Conservation (phyloP, 768 basidiomycete genomes). For the Boletus pseudopeckii region DNA sequence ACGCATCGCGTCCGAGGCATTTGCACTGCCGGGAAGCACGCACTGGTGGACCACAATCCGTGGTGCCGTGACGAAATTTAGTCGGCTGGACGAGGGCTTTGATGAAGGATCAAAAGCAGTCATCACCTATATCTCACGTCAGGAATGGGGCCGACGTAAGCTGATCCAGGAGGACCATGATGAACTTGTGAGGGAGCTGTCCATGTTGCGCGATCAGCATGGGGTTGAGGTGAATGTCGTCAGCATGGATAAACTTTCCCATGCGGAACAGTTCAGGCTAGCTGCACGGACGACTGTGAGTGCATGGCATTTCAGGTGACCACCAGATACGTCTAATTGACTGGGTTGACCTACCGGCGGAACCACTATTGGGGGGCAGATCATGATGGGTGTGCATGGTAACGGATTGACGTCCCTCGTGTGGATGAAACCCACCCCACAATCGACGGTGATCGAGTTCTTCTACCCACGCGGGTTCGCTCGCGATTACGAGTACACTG, state of each 20-base stretch:
- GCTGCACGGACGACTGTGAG: slow-evolving; percentile 84
- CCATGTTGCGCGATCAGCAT: slow-evolving; percentile 62
- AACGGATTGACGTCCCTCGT: slow-evolving; percentile 85
- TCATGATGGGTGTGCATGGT: slow-evolving; percentile 93
- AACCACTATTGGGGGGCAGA: slow-evolving; percentile 40
- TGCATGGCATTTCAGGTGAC: not conserved
- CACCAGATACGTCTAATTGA: not conserved
- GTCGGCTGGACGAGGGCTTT: slow-evolving; percentile 49
- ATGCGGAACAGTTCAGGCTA: slow-evolving; percentile 75
- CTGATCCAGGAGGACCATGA: slow-evolving; percentile 75
- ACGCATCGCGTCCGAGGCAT: slow-evolving; percentile 73
- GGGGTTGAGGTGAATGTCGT: slow-evolving; percentile 90
- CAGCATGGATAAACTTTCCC: slow-evolving; percentile 74
- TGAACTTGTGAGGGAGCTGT: slow-evolving; percentile 67
- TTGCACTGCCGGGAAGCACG: slow-evolving; percentile 66
- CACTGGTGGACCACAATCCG: slow-evolving; percentile 86
- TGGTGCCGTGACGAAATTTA: slow-evolving; percentile 67
- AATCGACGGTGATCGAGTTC: slow-evolving; percentile 90
- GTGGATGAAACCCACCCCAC: slow-evolving; percentile 87
- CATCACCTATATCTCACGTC: slow-evolving; percentile 90
- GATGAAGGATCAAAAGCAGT: slow-evolving; percentile 63
- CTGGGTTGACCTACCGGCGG: too few species aligned
- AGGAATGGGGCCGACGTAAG: slow-evolving; percentile 86
- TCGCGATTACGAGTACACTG: slow-evolving; percentile 77
- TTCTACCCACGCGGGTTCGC: slow-evolving; percentile 85